These are phyloP conservation scores for Microdochium bolleyi DNA, from an alignment of 2,329 filamentous ascomycete species.

Conservation along the genomic window DNA sequence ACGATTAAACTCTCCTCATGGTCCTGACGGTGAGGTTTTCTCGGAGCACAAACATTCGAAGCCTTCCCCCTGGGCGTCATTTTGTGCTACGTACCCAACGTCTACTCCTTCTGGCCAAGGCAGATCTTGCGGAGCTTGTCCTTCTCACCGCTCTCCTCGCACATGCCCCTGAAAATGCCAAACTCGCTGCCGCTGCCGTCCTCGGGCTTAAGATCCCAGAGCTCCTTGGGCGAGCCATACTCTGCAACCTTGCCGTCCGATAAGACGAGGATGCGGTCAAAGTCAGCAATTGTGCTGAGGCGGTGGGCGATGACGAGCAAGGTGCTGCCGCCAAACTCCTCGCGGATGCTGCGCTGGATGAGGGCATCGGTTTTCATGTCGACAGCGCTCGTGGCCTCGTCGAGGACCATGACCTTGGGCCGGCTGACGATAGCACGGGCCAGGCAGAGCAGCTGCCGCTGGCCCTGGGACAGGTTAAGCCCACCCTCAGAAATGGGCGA, in stretches of 20 bases:
- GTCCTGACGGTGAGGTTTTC: too few relatives aligned
- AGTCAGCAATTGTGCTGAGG: conserved; percentile 69
- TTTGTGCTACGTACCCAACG: not conserved
- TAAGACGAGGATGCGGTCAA: conserved; percentile 66
- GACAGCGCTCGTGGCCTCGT: conserved; percentile 73
- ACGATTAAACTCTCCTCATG: too few relatives aligned
- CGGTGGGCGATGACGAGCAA: conserved; percentile 70
- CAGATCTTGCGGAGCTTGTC: conserved; percentile 42
- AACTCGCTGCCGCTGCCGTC: conserved; percentile 15
- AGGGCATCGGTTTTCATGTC: conserved; percentile 69
- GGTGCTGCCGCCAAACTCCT: conserved; percentile 62
- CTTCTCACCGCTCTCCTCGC: conserved; percentile 51
- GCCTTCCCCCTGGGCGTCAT: too few relatives aligned
- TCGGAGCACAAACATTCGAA: too few relatives aligned
- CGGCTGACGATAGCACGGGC: conserved; percentile 64
- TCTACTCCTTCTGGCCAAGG: conserved; percentile 14
- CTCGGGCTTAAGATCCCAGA: conserved; percentile 38
- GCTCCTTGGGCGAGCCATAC: conserved; percentile 54
- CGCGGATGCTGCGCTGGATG: conserved; percentile 65
- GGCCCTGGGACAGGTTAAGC: conserved; percentile 67
- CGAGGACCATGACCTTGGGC: conserved; percentile 71
- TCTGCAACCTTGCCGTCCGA: conserved; percentile 60
- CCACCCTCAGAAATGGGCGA: conserved; percentile 64
- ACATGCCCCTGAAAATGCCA: conserved; percentile 53
- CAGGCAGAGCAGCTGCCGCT: conserved; percentile 68